Evolutionary conservation across 345 rosid species (phyloP).

Genomic region (Clarkia xantiana): DNA sequence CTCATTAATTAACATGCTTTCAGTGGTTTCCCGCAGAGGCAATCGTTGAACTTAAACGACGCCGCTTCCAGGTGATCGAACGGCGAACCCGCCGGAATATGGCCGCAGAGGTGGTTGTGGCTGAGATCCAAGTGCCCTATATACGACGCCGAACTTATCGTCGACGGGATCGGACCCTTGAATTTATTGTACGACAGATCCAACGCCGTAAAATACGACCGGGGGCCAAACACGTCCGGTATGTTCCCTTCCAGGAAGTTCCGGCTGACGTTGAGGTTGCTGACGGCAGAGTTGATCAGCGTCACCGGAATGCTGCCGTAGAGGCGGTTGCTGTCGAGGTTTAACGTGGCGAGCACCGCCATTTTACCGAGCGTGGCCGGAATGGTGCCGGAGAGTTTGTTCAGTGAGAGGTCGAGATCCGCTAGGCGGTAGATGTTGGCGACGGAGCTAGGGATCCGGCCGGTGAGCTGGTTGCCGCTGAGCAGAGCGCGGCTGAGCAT

Average conservation of each 20-base stretch:
- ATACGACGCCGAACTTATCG: not conserved
- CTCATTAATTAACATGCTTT: not conserved
- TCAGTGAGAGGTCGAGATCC: slow-evolving; percentile 65
- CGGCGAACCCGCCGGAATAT: not conserved
- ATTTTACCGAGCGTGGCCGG: slow-evolving; percentile 59
- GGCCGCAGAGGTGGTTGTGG: slow-evolving; percentile 3
- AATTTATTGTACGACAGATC: too few species aligned
- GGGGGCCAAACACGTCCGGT: slow-evolving; percentile 53
- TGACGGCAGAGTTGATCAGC: slow-evolving; percentile 40
- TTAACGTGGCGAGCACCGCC: slow-evolving; percentile 68
- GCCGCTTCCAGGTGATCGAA: slow-evolving; percentile 1
- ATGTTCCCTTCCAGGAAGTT: slow-evolving; percentile 40
- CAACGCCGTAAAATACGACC: too few species aligned
- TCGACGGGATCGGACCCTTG: not conserved
- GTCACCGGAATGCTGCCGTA: slow-evolving; percentile 44
- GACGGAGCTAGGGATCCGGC: slow-evolving; percentile 46
- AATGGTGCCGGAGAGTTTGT: slow-evolving; percentile 43
- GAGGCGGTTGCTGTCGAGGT: slow-evolving; percentile 56
- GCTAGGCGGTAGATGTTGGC: slow-evolving; percentile 63
- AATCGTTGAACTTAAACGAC: not conserved
- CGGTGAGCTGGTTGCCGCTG: slow-evolving; percentile 45
- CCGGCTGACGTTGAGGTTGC: slow-evolving; percentile 52
- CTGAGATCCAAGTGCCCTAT: slow-evolving; percentile 1
- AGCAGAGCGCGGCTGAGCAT: slow-evolving; percentile 72
- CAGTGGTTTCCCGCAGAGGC: slow-evolving; percentile 1